phyloP scores from a whole-genome alignment of 306 rosid species.

The Begonia peltatifolia region DNA sequence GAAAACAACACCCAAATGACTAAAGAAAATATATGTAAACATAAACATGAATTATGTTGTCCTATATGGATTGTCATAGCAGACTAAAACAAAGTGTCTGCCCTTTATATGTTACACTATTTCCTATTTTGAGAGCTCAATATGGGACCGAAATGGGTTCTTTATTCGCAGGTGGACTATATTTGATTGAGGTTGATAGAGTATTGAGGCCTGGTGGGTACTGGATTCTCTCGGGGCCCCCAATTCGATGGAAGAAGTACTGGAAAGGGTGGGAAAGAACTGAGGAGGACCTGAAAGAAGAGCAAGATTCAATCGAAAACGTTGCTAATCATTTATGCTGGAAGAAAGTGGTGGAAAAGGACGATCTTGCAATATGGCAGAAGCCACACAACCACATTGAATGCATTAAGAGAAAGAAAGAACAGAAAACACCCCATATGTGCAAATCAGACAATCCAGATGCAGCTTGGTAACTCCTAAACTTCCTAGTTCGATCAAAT shows the following conservation, averaged over 20 bases:
- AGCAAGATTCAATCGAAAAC: conserved; percentile 41
- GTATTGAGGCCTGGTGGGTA: conserved; percentile 56
- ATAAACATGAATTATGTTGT: too few relatives aligned
- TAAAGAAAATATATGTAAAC: too few relatives aligned
- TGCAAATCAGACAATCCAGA: conserved; percentile 35
- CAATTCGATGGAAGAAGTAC: conserved; percentile 39
- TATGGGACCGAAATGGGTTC: too few relatives aligned
- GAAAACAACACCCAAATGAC: too few relatives aligned
- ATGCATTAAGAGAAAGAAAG: conserved; percentile 20
- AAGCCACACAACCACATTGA: conserved; percentile 42
- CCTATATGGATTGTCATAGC: too few relatives aligned
- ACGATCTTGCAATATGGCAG: conserved; percentile 64
- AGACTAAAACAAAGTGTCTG: too few relatives aligned
- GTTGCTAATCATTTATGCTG: conserved; percentile 57
- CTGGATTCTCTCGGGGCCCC: conserved; percentile 70
- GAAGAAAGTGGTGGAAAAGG: conserved; percentile 41
- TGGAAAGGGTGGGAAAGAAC: conserved; percentile 70
- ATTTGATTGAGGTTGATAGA: conserved; percentile 46
- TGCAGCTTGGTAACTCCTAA: conserved; percentile 25
- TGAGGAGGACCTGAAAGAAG: conserved; percentile 45
- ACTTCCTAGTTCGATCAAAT: too few relatives aligned
- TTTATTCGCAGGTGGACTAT: conserved; percentile 34
- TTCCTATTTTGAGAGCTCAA: too few relatives aligned
- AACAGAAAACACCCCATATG: conserved; percentile 15
- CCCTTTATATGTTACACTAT: too few relatives aligned